Percentiles rank a stretch among this genome's conserved stretches.
Evolutionary conservation across 192 early-diverging fungal species (phyloP).

Genomic region (Entomortierella chlamydospora): DNA sequence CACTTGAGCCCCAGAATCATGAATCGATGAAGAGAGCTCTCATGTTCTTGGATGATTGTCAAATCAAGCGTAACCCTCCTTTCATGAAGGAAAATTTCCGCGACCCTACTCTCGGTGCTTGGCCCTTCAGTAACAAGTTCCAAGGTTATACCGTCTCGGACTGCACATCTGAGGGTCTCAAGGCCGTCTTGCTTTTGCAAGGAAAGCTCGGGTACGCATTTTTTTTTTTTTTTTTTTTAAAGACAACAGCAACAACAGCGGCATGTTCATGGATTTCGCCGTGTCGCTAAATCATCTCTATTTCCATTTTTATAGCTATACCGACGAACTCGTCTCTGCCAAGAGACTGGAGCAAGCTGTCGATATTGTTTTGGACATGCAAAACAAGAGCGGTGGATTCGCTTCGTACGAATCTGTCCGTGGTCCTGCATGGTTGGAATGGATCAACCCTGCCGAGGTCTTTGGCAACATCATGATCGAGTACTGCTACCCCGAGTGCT

Average conservation of each 20-base stretch:
- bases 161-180: slow-evolving; percentile 93
- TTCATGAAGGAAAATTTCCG: slow-evolving; percentile 80
- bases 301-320: slow-evolving; percentile 32
- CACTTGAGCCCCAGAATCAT: slow-evolving; percentile 75
- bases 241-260: too few species aligned
- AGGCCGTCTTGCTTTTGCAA: slow-evolving; percentile 82
- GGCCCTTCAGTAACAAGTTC: slow-evolving; percentile 95
- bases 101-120: slow-evolving; percentile 89
- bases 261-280: too few species aligned
- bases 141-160: slow-evolving; percentile 97
- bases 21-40: slow-evolving; percentile 74
- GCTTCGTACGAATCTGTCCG: slow-evolving; percentile 91
- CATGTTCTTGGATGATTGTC: slow-evolving; percentile 86
- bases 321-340: slow-evolving; percentile 68
- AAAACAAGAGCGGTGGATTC: slow-evolving; percentile 93
- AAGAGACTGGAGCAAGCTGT: slow-evolving; percentile 87
- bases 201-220: slow-evolving; percentile 64
- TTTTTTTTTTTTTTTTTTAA: background rate
- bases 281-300: too few species aligned
- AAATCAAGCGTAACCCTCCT: slow-evolving; percentile 83
- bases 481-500: slow-evolving; percentile 98
- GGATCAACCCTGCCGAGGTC: slow-evolving; percentile 95
- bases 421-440: slow-evolving; percentile 83
- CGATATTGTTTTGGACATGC: slow-evolving; percentile 93
- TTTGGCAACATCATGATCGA: slow-evolving; percentile 99